Conservation (phyloP, 2,329 filamentous ascomycete genomes). For the Neonectria neomacrospora region DNA sequence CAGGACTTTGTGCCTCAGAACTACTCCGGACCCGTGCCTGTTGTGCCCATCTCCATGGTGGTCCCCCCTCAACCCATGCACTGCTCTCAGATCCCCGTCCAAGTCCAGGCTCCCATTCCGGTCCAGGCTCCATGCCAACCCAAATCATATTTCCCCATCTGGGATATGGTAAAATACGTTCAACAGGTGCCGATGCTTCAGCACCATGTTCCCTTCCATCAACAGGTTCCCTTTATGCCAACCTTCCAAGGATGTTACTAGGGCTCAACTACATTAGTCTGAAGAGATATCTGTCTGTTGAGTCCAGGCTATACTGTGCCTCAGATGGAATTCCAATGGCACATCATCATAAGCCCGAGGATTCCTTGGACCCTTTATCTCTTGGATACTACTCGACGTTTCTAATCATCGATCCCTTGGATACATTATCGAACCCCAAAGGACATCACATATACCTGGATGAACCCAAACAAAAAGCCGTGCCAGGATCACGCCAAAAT, state of each 20-base stretch:
- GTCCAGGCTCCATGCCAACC: slow-evolving; percentile 53
- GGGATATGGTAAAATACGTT: slow-evolving; percentile 65
- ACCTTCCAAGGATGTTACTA: slow-evolving; percentile 64
- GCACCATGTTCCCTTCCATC: slow-evolving; percentile 62
- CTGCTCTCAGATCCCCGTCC: slow-evolving; percentile 46
- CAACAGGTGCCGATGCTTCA: slow-evolving; percentile 61
- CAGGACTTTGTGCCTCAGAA: slow-evolving; percentile 61
- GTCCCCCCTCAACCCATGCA: slow-evolving; percentile 43
- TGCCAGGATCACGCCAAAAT: slow-evolving; percentile 40
- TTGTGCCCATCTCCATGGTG: slow-evolving; percentile 39
- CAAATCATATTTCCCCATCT: slow-evolving; percentile 62
- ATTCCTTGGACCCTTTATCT: slow-evolving; percentile 15
- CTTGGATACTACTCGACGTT: slow-evolving; percentile 29
- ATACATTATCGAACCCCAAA: slow-evolving; percentile 12
- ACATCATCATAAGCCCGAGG: slow-evolving; percentile 18
- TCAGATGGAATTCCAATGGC: slow-evolving; percentile 35
- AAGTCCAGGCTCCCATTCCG: slow-evolving; percentile 49
- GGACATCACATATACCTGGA: slow-evolving; percentile 22
- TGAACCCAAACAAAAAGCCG: slow-evolving; percentile 31
- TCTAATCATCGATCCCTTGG: slow-evolving; percentile 25
- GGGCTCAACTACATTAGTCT: slow-evolving; percentile 13
- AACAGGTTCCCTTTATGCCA: slow-evolving; percentile 63
- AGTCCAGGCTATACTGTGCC: neutral
- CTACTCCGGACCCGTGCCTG: slow-evolving; percentile 54
- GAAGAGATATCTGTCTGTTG: slow-evolving; percentile 1